Evolutionary conservation across 2,329 filamentous ascomycete species (phyloP), one percentile per base, ranked within the genome.

Genomic region (Volutella citrinella): DNA sequence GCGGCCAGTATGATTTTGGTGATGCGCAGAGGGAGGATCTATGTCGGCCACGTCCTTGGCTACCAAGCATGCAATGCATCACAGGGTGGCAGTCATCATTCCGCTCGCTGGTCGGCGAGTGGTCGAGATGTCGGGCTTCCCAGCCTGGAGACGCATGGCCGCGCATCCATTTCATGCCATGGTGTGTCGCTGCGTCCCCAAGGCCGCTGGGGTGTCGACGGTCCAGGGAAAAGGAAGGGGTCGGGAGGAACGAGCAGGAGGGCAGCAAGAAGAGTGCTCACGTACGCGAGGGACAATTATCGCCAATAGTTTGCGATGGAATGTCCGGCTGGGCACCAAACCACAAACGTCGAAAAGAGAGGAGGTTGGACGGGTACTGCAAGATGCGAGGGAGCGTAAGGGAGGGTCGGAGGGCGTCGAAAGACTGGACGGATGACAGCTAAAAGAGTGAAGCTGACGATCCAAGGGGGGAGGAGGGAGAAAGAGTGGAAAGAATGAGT

Each of bases 361-460:
- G 20, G 29, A 32, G 35, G 35, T 29, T 35, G 29, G 20, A 32
- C 30, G 33, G 36, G 35, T 34, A 51, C 40, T 31, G 27, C 26
- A 23, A 13, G 19, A 13, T 36, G 40, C 27, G 19, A 33, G 15
- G 29, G 43, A 35, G 49, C 40, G 29, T 36, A 45, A 49, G 45
- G 42, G 43, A 42, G 20, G 22, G 21, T 36, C 25, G 43, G 35
- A 35, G 42, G 42, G 33, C 41, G 46, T 36, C 30, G 48, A 55
- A 54, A 51, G 55, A 65, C 56, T 55, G 64, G 59, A 66, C 58
- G 59, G 59, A 54, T 51, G 45, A 51, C 55, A 58, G 58, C 60
- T 65, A 46, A 66, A 60, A 57, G 64, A 67, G 56, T 66, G 64
- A 65, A 66, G 61, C 60, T 55, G 61, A 57, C 45, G 49, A 55